Conservation (phyloP, 179 eudicot species). For the Corrigiola litoralis region DNA sequence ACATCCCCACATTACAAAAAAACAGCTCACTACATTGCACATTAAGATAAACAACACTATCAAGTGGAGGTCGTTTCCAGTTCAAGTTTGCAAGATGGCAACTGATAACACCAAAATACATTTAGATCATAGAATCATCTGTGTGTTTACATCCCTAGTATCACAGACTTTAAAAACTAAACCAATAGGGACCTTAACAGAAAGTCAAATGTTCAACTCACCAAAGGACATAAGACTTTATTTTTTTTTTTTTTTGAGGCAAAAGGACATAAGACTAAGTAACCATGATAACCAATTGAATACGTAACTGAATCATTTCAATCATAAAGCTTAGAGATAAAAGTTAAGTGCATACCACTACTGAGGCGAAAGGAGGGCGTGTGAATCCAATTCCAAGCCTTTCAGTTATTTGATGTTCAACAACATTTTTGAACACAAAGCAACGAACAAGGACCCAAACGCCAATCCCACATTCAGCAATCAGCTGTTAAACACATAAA, state of each 20-base stretch:
- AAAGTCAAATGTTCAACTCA: too few species aligned
- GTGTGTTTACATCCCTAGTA: too few species aligned
- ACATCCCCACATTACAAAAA: neutral
- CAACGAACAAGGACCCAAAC: constrained; percentile 81
- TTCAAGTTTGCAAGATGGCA: too few species aligned
- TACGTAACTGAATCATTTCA: neutral
- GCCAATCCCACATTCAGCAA: constrained; percentile 79
- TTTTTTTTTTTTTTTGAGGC: neutral
- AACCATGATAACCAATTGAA: neutral
- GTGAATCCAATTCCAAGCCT: constrained; percentile 90
- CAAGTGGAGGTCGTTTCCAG: too few species aligned
- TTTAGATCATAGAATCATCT: too few species aligned
- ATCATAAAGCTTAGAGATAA: constrained; percentile 2
- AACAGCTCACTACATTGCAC: neutral
- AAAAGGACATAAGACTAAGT: neutral
- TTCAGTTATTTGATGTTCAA: constrained; percentile 55
- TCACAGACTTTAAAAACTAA: too few species aligned
- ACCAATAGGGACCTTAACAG: too few species aligned
- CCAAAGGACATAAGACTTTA: neutral
- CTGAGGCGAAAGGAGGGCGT: constrained; percentile 75
- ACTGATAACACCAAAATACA: too few species aligned
- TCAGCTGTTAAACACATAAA: constrained; percentile 45
- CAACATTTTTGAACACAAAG: constrained; percentile 50
- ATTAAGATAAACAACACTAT: neutral
- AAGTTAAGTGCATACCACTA: constrained; percentile 58